These are phyloP conservation scores for Tuber calosporum DNA, from an alignment of 495 filamentous ascomycete species.

Conservation along the genomic window DNA sequence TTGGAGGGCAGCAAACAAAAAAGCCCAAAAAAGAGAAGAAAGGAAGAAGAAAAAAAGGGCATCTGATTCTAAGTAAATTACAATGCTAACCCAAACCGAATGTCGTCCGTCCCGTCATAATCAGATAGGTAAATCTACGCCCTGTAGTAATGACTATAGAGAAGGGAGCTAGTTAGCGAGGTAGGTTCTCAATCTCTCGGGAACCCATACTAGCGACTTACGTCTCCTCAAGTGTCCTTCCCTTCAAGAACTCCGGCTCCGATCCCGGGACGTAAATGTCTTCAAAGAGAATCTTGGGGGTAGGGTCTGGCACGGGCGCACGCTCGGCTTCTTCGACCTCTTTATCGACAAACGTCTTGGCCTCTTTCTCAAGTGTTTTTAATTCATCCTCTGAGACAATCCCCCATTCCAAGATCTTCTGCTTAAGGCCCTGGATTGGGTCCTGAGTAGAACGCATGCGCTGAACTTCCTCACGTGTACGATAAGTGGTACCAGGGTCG, in stretches of 20 bases:
- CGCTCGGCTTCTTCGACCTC: constrained; percentile 86
- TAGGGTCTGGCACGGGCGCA: constrained; percentile 71
- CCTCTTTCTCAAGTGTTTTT: constrained; percentile 89
- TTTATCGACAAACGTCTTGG: constrained; percentile 70
- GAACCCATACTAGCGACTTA: constrained; percentile 11
- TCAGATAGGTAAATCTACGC: constrained; percentile 11
- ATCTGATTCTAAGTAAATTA: constrained; percentile 39
- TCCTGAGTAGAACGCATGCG: constrained; percentile 98
- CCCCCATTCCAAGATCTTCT: constrained; percentile 93
- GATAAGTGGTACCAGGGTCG: constrained; percentile 97
- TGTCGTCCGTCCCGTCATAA: constrained; percentile 7
- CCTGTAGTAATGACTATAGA: constrained; percentile 31
- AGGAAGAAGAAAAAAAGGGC: constrained; percentile 18
- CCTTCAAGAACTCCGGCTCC: constrained; percentile 86
- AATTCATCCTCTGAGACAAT: constrained; percentile 93
- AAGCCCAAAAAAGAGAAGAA: constrained; percentile 3
- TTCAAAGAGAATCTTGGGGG: constrained; percentile 76
- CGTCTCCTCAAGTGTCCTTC: constrained; percentile 81
- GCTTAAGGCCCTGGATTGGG: constrained; percentile 94
- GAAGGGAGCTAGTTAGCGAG: constrained; percentile 9
- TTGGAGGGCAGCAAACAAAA: not conserved
- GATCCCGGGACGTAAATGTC: constrained; percentile 91
- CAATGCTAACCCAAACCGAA: constrained; percentile 33
- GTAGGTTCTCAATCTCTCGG: not conserved
- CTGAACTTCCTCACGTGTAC: constrained; percentile 97